These are phyloP conservation scores for Plasmodium yoelii DNA, from an alignment of 169 alveolate species.

Conservation along the genomic window DNA sequence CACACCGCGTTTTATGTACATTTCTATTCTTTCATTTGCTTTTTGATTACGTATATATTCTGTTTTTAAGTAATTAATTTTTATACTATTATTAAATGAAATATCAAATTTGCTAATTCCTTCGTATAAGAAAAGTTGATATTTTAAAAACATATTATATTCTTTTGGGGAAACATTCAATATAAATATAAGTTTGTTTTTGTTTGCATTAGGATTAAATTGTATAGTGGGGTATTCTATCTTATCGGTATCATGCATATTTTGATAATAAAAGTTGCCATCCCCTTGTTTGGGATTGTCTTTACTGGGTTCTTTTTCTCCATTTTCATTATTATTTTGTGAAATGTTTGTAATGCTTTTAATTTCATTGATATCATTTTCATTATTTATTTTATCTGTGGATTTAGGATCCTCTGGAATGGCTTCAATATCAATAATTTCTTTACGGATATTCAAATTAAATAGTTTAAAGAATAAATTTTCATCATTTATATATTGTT, in stretches of 20 bases:
- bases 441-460: slow-evolving; percentile 11
- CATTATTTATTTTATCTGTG: background rate
- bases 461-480: slow-evolving; percentile 57
- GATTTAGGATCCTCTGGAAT: background rate
- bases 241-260: background rate
- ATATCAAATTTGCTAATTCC: slow-evolving; percentile 33
- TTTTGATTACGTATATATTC: slow-evolving; percentile 66
- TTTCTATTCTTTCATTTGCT: slow-evolving; percentile 66
- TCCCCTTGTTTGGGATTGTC: background rate
- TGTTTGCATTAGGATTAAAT: background rate
- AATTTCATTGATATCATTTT: background rate
- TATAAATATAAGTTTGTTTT: slow-evolving; percentile 50
- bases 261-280: background rate
- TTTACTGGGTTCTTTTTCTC: background rate
- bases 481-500: slow-evolving; percentile 10
- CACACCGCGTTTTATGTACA: slow-evolving; percentile 70
- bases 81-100: slow-evolving; percentile 19
- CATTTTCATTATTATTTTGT: background rate
- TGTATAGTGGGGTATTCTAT: background rate
- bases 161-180: slow-evolving; percentile 70
- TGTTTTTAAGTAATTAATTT: slow-evolving; percentile 67
- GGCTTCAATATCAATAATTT: background rate
- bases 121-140: slow-evolving; percentile 42
- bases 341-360: background rate
- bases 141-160: slow-evolving; percentile 47